Percentiles rank a stretch among this genome's conserved stretches.
These are phyloP conservation scores for Tulasnella sp. DNA, from an alignment of 768 basidiomycete species.

Conservation along the genomic window DNA sequence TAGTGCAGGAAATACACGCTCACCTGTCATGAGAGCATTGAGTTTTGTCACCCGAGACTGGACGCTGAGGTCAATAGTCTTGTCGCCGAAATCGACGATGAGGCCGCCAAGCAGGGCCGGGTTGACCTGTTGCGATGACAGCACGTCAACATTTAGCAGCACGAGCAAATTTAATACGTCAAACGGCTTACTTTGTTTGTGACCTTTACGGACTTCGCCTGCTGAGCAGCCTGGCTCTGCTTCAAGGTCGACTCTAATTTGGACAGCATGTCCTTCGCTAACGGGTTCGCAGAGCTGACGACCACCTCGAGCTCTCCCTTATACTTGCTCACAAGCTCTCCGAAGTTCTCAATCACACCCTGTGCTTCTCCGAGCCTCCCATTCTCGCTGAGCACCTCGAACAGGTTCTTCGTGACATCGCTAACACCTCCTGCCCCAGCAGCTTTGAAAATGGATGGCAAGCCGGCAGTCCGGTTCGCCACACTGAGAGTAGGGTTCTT, in stretches of 20 bases:
- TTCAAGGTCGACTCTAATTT: constrained; percentile 80
- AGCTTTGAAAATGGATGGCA: constrained; percentile 55
- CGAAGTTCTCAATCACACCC: constrained; percentile 85
- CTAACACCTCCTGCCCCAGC: constrained; percentile 44
- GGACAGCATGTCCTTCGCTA: constrained; percentile 63
- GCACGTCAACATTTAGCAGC: too few species aligned
- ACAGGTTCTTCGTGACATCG: constrained; percentile 86
- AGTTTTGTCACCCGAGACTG: constrained; percentile 90
- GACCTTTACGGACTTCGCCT: constrained; percentile 81
- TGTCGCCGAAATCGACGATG: constrained; percentile 95
- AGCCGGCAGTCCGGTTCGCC: constrained; percentile 59
- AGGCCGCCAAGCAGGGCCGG: constrained; percentile 84
- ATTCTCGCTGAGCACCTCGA: constrained; percentile 84
- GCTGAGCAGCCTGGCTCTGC: constrained; percentile 72
- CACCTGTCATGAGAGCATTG: constrained; percentile 78
- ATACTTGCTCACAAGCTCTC: constrained; percentile 77
- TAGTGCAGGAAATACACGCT: constrained; percentile 29
- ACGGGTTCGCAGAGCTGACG: constrained; percentile 77
- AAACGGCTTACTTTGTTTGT: constrained; percentile 82
- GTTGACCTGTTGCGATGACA: constrained; percentile 57
- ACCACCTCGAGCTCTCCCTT: constrained; percentile 87
- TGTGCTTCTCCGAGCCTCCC: constrained; percentile 76
- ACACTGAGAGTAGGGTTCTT: constrained; percentile 84
- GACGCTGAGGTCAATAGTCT: constrained; percentile 93
- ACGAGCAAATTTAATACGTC: background rate